A percentile compares a stretch with the other conserved stretches of the same genome.
Conservation (phyloP, 768 basidiomycete genomes). For the Pholiota microspora region DNA sequence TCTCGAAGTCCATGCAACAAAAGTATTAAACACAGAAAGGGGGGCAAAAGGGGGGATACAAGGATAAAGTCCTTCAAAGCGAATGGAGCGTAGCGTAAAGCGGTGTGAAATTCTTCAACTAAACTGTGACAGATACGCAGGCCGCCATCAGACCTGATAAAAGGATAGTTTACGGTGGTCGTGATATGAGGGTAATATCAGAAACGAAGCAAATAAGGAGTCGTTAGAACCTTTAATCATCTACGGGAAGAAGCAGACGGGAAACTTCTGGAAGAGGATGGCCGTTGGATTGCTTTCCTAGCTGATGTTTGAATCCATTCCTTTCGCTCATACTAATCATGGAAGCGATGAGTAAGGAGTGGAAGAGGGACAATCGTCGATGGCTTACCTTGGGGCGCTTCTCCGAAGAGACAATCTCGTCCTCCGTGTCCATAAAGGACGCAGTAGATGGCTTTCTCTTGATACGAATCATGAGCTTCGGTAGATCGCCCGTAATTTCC, state of each 20-base stretch:
- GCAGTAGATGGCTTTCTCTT: not conserved
- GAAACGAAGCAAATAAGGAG: not conserved
- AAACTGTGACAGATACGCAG: no score
- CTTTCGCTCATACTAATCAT: slow-evolving; percentile 1
- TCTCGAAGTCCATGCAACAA: no score
- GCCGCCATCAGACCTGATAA: no score
- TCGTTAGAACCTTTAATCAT: not conserved
- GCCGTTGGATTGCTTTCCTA: not conserved
- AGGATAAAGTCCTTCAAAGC: no score
- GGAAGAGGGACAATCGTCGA: not conserved
- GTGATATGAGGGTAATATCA: not conserved
- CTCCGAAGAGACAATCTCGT: not conserved
- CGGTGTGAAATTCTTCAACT: no score
- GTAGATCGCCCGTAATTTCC: not conserved
- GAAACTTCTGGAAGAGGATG: not conserved
- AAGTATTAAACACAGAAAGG: no score
- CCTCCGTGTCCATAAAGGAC: not conserved
- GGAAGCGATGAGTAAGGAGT: not conserved
- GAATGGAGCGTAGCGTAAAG: no score
- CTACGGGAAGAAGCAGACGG: not conserved
- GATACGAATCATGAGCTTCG: slow-evolving; percentile 2
- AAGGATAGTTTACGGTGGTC: not conserved
- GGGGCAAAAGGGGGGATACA: no score
- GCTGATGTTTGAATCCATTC: not conserved
- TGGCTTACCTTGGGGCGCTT: slow-evolving; percentile 4